Conservation (phyloP, 176 grass and related monocot species). For the Areca catechu region DNA sequence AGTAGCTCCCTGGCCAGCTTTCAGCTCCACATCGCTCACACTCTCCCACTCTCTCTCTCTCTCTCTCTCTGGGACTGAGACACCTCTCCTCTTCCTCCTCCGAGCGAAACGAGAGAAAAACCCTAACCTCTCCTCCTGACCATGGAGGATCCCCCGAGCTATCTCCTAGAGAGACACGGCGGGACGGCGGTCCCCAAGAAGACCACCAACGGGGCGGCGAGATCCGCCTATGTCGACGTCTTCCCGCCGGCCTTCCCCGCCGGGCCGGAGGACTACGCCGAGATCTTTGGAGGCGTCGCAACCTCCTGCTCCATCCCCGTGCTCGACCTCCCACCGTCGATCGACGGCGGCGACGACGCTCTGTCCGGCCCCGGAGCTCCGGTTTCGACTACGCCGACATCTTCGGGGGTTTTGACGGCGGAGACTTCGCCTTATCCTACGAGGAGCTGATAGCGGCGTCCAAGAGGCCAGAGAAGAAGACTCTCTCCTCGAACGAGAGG, state of each 20-base stretch:
- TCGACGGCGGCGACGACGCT: neutral
- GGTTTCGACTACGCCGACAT: conserved; percentile 2
- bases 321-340: neutral
- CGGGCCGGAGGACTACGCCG: conserved; percentile 1
- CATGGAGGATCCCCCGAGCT: no score
- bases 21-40: no score
- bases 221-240: neutral
- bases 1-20: no score
- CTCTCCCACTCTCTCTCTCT: no score
- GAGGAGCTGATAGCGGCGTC: conserved; percentile 4
- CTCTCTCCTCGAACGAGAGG: neutral
- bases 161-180: no score
- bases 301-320: conserved; percentile 1
- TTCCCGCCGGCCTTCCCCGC: neutral
- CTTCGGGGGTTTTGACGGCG: neutral
- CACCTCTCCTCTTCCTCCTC: no score
- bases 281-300: neutral
- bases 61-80: no score
- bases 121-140: no score
- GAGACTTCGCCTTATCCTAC: neutral
- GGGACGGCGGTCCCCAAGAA: no score
- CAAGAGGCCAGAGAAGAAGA: neutral
- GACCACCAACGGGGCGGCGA: no score
- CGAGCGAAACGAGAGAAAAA: no score
- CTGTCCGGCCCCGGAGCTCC: neutral